Percentiles rank a stretch among this genome's conserved stretches.
phyloP scores from a whole-genome alignment of 495 filamentous ascomycete species.

The Hypoxylon rickii region DNA sequence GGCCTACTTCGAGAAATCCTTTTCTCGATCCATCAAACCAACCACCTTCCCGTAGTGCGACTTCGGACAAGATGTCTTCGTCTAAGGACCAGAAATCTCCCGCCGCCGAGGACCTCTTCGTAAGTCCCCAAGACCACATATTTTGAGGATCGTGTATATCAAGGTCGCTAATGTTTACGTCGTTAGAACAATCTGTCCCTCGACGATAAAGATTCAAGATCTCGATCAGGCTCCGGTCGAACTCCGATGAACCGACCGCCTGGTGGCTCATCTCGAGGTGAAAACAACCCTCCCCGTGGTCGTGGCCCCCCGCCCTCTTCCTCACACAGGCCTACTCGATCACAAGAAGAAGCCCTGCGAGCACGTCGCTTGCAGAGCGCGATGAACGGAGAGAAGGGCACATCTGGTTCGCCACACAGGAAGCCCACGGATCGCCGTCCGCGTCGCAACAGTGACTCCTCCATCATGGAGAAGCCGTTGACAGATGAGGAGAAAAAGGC shows the following conservation, averaged over 20 bases:
- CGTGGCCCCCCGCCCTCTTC: slow-evolving; percentile 47
- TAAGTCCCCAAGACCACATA: slow-evolving; percentile 57
- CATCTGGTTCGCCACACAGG: slow-evolving; percentile 45
- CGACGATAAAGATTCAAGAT: slow-evolving; percentile 46
- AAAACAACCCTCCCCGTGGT: slow-evolving; percentile 56
- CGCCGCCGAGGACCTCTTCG: slow-evolving; percentile 85
- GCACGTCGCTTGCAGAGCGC: slow-evolving; percentile 47
- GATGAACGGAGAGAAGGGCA: slow-evolving; percentile 37
- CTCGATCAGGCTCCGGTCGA: slow-evolving; percentile 36
- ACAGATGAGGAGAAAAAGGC: slow-evolving; percentile 77
- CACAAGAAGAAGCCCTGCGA: slow-evolving; percentile 63
- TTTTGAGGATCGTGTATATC: background rate
- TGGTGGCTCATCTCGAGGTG: slow-evolving; percentile 49
- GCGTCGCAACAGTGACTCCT: slow-evolving; percentile 93
- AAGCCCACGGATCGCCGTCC: slow-evolving; percentile 55
- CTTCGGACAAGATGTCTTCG: slow-evolving; percentile 61
- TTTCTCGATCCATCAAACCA: slow-evolving; percentile 78
- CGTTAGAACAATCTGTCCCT: slow-evolving; percentile 56
- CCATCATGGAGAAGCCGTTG: slow-evolving; percentile 72
- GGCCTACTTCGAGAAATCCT: slow-evolving; percentile 85
- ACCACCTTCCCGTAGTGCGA: slow-evolving; percentile 49
- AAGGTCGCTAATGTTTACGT: slow-evolving; percentile 13
- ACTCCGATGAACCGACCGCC: slow-evolving; percentile 47
- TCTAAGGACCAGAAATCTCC: slow-evolving; percentile 56
- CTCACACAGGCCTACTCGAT: slow-evolving; percentile 62